A percentile compares a stretch with the other conserved stretches of the same genome.
phyloP scores from a whole-genome alignment of 805 yeast genomes.

The Candida sphagnicola region DNA sequence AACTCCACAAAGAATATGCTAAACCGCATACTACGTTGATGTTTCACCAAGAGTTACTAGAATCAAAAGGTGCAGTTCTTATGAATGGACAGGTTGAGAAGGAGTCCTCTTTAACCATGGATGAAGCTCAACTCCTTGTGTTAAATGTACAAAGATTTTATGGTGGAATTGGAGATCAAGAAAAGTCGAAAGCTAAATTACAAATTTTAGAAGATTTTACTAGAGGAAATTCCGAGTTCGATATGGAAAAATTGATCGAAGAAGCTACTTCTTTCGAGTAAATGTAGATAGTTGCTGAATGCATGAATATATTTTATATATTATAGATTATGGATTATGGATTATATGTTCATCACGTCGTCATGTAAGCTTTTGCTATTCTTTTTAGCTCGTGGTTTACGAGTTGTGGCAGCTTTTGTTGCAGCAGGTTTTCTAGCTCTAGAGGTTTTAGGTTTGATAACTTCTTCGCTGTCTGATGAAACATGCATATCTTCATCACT shows the following conservation, averaged over 20 bases:
- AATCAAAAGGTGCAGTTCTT: conserved; percentile 59
- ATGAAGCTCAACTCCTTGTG: conserved; percentile 74
- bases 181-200: conserved; percentile 44
- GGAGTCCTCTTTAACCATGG: conserved; percentile 61
- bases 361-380: conserved; percentile 8
- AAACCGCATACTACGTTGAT: conserved; percentile 90
- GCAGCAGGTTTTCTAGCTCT: conserved; percentile 2
- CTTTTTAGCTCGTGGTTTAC: conserved; percentile 4
- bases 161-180: conserved; percentile 54
- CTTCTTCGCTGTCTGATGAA: conserved; percentile 1
- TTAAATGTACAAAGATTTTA: conserved; percentile 79
- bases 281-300: not conserved
- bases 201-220: conserved; percentile 66
- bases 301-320: not conserved
- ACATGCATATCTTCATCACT: conserved; percentile 6
- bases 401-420: not conserved
- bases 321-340: too few relatives aligned
- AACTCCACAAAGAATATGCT: conserved; percentile 86
- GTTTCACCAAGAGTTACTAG: conserved; percentile 75
- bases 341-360: conserved; percentile 11
- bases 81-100: conserved; percentile 84
- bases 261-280: conserved; percentile 72
- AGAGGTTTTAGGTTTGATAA: not conserved
- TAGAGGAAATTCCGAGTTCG: conserved; percentile 61
- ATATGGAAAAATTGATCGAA: conserved; percentile 60